Evolutionary conservation across 2,329 filamentous ascomycete species (phyloP).

Genomic region (Nemania sp.): DNA sequence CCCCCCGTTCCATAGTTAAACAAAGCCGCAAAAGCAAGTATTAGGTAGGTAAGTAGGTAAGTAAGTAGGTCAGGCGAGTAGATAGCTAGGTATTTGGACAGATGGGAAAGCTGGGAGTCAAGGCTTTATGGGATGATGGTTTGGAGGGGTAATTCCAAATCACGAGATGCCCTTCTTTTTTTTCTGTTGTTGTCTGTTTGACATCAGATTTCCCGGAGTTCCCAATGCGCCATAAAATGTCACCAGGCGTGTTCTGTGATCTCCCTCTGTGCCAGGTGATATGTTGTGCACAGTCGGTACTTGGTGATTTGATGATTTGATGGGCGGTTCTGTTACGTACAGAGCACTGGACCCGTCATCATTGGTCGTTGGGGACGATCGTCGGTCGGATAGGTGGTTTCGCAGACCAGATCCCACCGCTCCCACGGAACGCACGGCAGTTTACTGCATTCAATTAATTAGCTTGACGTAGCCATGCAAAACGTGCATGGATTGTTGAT

Average conservation of each 20-base stretch:
- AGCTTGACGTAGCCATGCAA: neutral
- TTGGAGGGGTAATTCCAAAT: conserved; percentile 39
- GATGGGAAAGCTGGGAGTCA: neutral
- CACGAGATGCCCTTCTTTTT: conserved; percentile 1
- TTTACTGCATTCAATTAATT: conserved; percentile 3
- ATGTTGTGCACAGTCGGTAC: neutral
- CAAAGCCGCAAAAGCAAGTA: neutral
- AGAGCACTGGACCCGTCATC: conserved; percentile 1
- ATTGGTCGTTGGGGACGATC: conserved; percentile 5
- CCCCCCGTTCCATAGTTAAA: neutral
- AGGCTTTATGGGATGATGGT: conserved; percentile 10
- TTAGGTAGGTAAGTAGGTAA: neutral
- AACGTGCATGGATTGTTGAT: neutral
- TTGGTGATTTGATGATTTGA: neutral
- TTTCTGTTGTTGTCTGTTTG: neutral
- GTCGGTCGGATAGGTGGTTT: conserved; percentile 8
- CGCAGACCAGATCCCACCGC: neutral
- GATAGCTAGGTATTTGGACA: neutral
- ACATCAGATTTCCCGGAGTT: neutral
- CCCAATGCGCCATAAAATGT: neutral
- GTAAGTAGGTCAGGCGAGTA: neutral
- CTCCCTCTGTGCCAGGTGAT: neutral
- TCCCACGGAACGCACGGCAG: conserved; percentile 30
- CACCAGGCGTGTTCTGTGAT: neutral
- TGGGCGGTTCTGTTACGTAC: neutral